Percentiles rank a stretch among this genome's conserved stretches.
These are phyloP conservation scores for Gossypium sturtianum DNA, from an alignment of 345 rosid species.

Conservation along the genomic window DNA sequence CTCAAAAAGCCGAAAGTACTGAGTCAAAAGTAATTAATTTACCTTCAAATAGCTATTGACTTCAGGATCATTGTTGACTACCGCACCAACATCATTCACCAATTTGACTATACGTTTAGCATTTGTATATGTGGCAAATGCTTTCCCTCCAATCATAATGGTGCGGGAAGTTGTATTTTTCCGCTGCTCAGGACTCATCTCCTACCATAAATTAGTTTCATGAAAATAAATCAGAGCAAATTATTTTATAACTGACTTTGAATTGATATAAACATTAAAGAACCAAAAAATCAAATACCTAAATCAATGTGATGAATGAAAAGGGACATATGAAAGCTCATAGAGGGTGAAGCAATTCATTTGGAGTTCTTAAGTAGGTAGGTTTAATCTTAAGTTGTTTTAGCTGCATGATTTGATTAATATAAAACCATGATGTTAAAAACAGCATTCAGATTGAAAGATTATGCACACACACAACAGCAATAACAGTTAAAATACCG, in stretches of 20 bases:
- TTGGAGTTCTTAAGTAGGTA: background rate
- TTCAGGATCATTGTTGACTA: slow-evolving; percentile 81
- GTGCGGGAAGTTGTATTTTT: slow-evolving; percentile 84
- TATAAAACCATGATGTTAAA: background rate
- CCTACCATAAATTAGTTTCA: slow-evolving; percentile 45
- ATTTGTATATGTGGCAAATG: slow-evolving; percentile 94
- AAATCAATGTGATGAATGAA: background rate
- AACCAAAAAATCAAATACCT: background rate
- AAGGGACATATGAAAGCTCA: background rate
- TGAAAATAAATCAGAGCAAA: background rate
- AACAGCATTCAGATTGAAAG: background rate
- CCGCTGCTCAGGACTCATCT: slow-evolving; percentile 77
- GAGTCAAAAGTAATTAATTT: slow-evolving; percentile 5
- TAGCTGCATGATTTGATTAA: background rate
- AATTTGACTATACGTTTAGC: slow-evolving; percentile 95
- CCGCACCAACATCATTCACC: slow-evolving; percentile 87
- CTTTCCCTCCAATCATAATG: slow-evolving; percentile 95
- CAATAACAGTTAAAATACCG: background rate
- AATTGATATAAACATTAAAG: background rate
- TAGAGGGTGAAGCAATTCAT: background rate
- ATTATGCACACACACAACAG: background rate
- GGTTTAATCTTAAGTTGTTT: slow-evolving; percentile 5
- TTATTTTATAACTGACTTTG: background rate
- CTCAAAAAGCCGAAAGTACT: background rate
- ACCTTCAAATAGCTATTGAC: slow-evolving; percentile 87